A percentile compares a stretch with the other conserved stretches of the same genome.
Evolutionary conservation across 768 basidiomycete species (phyloP).

Genomic region (Sutorius australiensis): DNA sequence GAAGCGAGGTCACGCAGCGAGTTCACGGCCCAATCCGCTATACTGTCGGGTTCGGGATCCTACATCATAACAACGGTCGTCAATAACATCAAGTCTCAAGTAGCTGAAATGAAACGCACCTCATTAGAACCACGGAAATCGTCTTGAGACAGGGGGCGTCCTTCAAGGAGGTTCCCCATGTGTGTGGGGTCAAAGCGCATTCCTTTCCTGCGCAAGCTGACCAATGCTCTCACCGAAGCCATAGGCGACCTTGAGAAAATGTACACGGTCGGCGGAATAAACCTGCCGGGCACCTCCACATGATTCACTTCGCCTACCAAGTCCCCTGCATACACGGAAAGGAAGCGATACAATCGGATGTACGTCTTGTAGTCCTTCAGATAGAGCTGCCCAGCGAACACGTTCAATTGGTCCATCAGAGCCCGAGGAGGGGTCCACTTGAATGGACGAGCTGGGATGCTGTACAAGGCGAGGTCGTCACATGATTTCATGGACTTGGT

Average conservation of each 20-base stretch:
- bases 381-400: background rate
- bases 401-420: constrained; percentile 2
- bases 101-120: background rate
- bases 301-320: constrained; percentile 3
- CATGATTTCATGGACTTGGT: constrained; percentile 33
- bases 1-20: no score
- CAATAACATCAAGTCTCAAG: background rate
- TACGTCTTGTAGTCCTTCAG: background rate
- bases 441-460: background rate
- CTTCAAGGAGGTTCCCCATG: constrained; percentile 38
- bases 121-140: constrained; percentile 3
- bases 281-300: constrained; percentile 15
- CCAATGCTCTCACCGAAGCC: constrained; percentile 17
- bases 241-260: constrained; percentile 37
- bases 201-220: background rate
- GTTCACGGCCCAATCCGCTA: background rate
- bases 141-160: constrained; percentile 15
- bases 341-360: background rate
- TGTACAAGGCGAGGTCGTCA: constrained; percentile 30
- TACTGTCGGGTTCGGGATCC: background rate
- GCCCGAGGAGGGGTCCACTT: background rate
- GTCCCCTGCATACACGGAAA: constrained; percentile 12
- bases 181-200: constrained; percentile 37
- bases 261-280: constrained; percentile 13
- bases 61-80: background rate